A percentile compares a stretch with the other conserved stretches of the same genome.
phyloP scores from a whole-genome alignment of 208 protist species.

The Acanthamoeba lenticulata region DNA sequence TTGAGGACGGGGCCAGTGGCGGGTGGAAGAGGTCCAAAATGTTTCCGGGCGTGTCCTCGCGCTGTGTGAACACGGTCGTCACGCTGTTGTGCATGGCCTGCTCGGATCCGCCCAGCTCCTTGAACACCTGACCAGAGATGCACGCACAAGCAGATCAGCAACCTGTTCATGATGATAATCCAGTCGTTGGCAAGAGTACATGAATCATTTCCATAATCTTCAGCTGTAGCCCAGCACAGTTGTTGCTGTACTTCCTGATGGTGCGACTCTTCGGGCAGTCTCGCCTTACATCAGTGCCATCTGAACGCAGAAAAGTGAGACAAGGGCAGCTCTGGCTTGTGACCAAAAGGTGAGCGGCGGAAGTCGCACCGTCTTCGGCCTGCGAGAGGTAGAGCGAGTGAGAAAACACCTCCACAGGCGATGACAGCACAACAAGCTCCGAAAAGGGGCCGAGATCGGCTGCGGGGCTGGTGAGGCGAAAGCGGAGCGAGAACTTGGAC shows the following conservation, averaged over 20 bases:
- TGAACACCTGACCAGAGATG: not conserved
- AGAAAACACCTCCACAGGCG: conserved; percentile 6
- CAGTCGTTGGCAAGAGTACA: not conserved
- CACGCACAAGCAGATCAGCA: not conserved
- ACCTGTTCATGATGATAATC: not conserved
- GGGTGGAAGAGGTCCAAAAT: not conserved
- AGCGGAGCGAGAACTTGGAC: not conserved
- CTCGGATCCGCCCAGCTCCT: not conserved
- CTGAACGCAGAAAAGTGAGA: not conserved
- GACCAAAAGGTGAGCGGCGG: not conserved
- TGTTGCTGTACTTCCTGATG: not conserved
- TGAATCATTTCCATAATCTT: conserved; percentile 27
- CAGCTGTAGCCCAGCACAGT: not conserved
- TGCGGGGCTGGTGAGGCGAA: not conserved
- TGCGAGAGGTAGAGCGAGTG: conserved; percentile 20
- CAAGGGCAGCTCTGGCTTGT: not conserved
- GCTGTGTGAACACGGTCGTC: not conserved
- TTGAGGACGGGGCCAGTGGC: not conserved
- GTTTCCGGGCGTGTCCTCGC: not conserved
- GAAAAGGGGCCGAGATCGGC: not conserved
- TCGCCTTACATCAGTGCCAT: not conserved
- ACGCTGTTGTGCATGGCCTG: conserved; percentile 29
- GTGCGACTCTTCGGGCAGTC: not conserved
- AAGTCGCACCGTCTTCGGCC: not conserved
- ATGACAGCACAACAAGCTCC: not conserved